phyloP scores from a whole-genome alignment of 2,329 filamentous ascomycete genomes.

The Mariannaea sp. region DNA sequence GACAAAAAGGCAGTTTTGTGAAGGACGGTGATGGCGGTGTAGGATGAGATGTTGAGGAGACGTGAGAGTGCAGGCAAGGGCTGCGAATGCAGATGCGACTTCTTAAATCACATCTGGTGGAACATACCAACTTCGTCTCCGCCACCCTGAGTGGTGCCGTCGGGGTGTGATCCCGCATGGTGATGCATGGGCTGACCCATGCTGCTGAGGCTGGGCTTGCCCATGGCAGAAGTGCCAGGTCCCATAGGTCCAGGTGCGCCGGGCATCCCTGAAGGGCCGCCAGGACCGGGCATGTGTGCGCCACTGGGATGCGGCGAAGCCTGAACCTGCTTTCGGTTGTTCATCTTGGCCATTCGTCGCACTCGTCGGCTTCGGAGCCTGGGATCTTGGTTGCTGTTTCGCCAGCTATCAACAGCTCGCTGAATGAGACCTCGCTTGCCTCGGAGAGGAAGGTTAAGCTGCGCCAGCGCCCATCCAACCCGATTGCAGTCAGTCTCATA shows the following conservation, averaged over 20 bases:
- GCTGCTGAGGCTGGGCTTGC: constrained; percentile 67
- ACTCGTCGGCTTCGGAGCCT: constrained; percentile 89
- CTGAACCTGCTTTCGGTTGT: constrained; percentile 76
- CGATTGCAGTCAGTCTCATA: constrained; percentile 99
- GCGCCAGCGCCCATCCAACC: constrained; percentile 97
- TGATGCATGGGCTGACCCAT: constrained; percentile 75
- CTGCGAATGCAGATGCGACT: constrained; percentile 46
- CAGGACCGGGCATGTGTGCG: constrained; percentile 70
- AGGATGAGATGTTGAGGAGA: constrained; percentile 26
- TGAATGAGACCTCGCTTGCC: constrained; percentile 97
- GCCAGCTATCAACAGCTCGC: constrained; percentile 96
- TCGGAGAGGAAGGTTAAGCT: constrained; percentile 86
- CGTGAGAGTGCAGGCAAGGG: constrained; percentile 32
- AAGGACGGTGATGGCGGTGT: constrained; percentile 24
- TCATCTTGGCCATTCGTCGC: constrained; percentile 94
- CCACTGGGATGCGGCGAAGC: constrained; percentile 59
- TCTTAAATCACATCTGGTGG: constrained; percentile 78
- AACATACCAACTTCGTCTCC: constrained; percentile 97
- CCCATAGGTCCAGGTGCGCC: constrained; percentile 66
- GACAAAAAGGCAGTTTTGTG: constrained; percentile 30
- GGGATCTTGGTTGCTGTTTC: constrained; percentile 97
- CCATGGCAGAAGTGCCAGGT: constrained; percentile 60
- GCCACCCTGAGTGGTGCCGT: constrained; percentile 66
- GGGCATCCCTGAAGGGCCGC: constrained; percentile 68
- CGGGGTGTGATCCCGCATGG: constrained; percentile 45